Percentiles rank a stretch among this genome's conserved stretches.
Conservation (phyloP, 2,329 filamentous ascomycete genomes). For the Fusarium nematophilum region DNA sequence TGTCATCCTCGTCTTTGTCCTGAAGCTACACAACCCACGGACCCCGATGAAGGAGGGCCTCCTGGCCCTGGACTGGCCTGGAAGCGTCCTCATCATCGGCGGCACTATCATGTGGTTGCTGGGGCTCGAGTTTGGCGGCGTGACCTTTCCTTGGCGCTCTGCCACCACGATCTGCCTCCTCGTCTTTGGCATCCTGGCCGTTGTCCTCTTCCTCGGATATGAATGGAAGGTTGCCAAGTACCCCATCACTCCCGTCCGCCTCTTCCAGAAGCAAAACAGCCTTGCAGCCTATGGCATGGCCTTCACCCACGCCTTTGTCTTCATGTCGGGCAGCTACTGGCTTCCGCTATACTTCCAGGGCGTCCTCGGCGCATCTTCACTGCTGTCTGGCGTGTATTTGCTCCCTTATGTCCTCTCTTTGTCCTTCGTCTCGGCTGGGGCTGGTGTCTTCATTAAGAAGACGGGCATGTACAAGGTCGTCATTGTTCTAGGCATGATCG, state of each 20-base stretch:
- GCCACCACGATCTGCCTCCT: constrained; percentile 81
- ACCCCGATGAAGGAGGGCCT: constrained; percentile 72
- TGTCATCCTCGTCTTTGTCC: constrained; percentile 66
- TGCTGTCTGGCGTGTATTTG: constrained; percentile 79
- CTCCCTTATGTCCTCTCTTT: constrained; percentile 77
- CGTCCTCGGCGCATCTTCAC: constrained; percentile 73
- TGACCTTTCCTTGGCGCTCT: constrained; percentile 79
- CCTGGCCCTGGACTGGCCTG: constrained; percentile 70
- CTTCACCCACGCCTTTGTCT: constrained; percentile 80
- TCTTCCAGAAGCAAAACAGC: constrained; percentile 77
- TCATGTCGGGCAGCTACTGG: constrained; percentile 83
- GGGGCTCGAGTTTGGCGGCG: constrained; percentile 86
- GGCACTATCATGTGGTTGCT: constrained; percentile 88
- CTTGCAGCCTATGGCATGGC: constrained; percentile 72
- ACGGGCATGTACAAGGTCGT: constrained; percentile 73
- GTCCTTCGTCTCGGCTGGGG: constrained; percentile 69
- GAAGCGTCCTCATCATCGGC: constrained; percentile 72
- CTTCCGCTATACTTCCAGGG: constrained; percentile 88
- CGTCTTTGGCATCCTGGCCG: constrained; percentile 74
- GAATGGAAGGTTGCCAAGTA: constrained; percentile 80
- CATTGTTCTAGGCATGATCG: constrained; percentile 68
- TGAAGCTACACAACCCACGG: constrained; percentile 75
- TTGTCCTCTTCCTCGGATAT: constrained; percentile 75
- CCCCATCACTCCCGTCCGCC: constrained; percentile 79
- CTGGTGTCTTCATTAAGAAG: constrained; percentile 68